Evolutionary conservation across 805 yeast genomes (phyloP).

Genomic region (Sugiyamaella floridensis): DNA sequence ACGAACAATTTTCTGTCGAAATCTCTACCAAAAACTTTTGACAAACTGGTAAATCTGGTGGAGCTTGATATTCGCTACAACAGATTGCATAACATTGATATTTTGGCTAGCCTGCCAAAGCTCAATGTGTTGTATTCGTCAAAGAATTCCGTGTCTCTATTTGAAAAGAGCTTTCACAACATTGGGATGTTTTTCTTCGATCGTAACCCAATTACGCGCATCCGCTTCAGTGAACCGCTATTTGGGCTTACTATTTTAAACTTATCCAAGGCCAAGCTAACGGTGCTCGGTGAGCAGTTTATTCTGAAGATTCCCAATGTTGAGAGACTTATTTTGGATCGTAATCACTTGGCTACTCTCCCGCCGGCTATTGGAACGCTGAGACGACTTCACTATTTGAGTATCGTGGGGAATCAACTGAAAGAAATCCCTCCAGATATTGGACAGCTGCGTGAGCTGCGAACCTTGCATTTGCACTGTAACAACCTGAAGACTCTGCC

Average conservation of each 20-base stretch:
- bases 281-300: conserved; percentile 62
- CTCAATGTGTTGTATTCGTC: conserved; percentile 69
- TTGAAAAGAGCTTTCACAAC: conserved; percentile 54
- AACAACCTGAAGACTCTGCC: conserved; percentile 72
- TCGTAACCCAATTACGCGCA: conserved; percentile 75
- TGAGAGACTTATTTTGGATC: conserved; percentile 68
- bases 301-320: conserved; percentile 55
- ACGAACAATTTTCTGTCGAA: conserved; percentile 62
- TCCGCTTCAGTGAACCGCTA: conserved; percentile 48
- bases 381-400: conserved; percentile 53
- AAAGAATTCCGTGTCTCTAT: conserved; percentile 67
- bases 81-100: conserved; percentile 42
- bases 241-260: conserved; percentile 63
- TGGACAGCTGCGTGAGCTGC: conserved; percentile 51
- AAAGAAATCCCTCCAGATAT: conserved; percentile 62
- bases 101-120: conserved; percentile 49
- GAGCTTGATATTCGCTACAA: conserved; percentile 76
- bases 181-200: conserved; percentile 67
- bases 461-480: conserved; percentile 69
- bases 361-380: conserved; percentile 64
- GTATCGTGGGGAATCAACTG: conserved; percentile 68
- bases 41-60: conserved; percentile 49
- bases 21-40: conserved; percentile 46
- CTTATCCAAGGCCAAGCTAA: conserved; percentile 72
- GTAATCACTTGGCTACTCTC: conserved; percentile 70